Base-by-base conservation (phyloP, 2,329 filamentous ascomycete species). In the Lachnellula occidentalis region DNA sequence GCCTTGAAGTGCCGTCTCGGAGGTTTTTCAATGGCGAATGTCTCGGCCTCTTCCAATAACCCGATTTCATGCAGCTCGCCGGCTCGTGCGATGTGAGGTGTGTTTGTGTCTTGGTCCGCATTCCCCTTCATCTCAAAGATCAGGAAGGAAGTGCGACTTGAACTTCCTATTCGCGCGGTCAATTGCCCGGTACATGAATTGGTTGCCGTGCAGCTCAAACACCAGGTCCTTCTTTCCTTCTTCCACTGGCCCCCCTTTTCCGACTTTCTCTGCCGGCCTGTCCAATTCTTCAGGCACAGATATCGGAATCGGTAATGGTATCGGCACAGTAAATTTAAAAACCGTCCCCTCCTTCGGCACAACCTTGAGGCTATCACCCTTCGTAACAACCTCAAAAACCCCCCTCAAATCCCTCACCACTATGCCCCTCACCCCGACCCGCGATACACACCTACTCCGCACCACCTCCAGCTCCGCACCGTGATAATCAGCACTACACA, bases 121-220 rank as follows among this genome's bases (percentile, higher is more conserved):
- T 11, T 17, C 17, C 24, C 48, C n/a, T 31, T 31, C 34, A 9
- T 24, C 51, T 87, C 76, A 95, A 14, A 95, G 70, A 60, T 88
- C 84, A 48, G 84, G 79, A 59, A 91, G 76, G 65, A 89, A 90
- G 68, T 92, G 91, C 67, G 82, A 78, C 73, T 94, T 96, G 73
- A 95, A 95, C 74, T 96, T 97, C 73, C 84, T 90, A 65, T 88
- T 95, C 48, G 91, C 90, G 21, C 94, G 78, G 69, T 97, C 92
- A 15, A 87, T 84, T 2, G 92, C 85, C 11, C 91, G 80, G 61
- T 86, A 83, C 76, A 90, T 83, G 66, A 97, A 92, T 68, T 95
- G 90, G 64, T 90, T 87, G 2, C 94, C 94, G 60, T 92, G 81
- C 1, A 97, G 76, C 69, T 97, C 92, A 64, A 96, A 94, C 0